phyloP scores from a whole-genome alignment of 2,329 filamentous ascomycete genomes.

The Ceratocystis cacaofunesta region DNA sequence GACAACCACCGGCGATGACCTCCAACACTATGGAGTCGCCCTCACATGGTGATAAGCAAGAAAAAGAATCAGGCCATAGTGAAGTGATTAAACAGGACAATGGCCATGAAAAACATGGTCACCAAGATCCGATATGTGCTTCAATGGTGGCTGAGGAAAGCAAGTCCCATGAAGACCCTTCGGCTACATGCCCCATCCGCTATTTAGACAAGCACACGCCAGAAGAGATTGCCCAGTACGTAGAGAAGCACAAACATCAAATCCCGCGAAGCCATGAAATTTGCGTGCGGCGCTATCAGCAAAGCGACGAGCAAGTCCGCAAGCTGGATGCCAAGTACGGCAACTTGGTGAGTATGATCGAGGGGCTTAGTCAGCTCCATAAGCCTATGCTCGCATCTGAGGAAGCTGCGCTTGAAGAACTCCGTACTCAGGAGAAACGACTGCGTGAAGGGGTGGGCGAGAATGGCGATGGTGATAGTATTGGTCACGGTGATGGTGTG shows the following conservation, averaged over 20 bases:
- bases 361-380: conserved; percentile 74
- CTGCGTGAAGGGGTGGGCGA: conserved; percentile 31
- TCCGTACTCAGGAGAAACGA: conserved; percentile 18
- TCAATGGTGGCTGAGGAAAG: conserved; percentile 46
- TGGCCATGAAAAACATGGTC: conserved; percentile 21
- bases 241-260: conserved; percentile 90
- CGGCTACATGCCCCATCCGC: conserved; percentile 72
- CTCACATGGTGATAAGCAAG: conserved; percentile 18
- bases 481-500: conserved; percentile 15
- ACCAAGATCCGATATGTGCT: conserved; percentile 48
- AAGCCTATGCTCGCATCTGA: conserved; percentile 64
- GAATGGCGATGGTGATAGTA: conserved; percentile 23
- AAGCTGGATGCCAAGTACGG: conserved; percentile 92
- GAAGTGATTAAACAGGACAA: conserved; percentile 18
- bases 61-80: conserved; percentile 18
- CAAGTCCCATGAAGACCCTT: conserved; percentile 36
- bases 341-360: conserved; percentile 84
- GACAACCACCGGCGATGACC: background rate
- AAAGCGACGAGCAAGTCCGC: conserved; percentile 68
- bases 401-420: conserved; percentile 30
- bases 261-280: conserved; percentile 86
- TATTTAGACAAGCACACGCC: conserved; percentile 85
- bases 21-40: background rate
- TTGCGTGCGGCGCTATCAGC: conserved; percentile 79
- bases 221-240: conserved; percentile 83